Base-by-base conservation (phyloP, 164 flowering plant genomes). In the Annona cherimola region DNA sequence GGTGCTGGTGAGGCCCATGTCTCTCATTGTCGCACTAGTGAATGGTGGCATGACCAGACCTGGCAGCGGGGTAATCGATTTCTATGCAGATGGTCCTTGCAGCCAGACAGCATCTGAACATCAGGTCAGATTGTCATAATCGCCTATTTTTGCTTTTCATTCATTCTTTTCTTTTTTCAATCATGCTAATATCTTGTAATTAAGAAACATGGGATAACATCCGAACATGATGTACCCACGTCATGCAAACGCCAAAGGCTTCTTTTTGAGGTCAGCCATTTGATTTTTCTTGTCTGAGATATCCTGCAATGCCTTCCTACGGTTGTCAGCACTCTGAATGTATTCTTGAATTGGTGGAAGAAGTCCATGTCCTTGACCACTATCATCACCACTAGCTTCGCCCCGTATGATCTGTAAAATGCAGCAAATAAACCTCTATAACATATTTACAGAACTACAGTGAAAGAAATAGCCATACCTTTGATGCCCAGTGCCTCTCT, bases 401-500 rank as follows among this genome's bases (percentile, higher is more conserved):
- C 92, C 94, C 44, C 97, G 88, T 66, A 95, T 95, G 42, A 95
- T 81, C 99, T 95, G 64, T 8, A 41, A 67, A 61, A 63, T 20
- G 61, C 55, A 69, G 20, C 3, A 69, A 42, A 14, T 5, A 61
- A 45, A 44, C 14, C 61, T 35, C 16, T 16, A 41, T 7, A 12
- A 3, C 55, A 19, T 26, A 4, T 12, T 41, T 45, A 16, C 16
- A 16, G 39, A 45, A 19, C 7, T 18, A 45, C 5, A 50, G 45
- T 46, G 43, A 42, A 35, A 65, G 50, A 35, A 4, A 18, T 40
- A 46, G 4, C 6, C 46, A 72, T 55, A 90, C 98, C 97, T 90
- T 94, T 73, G 98, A 89, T 63, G 99, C 99, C 99, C 99, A 91
- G n/a, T 79, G 86, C 14, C 99, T 80, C 79, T 95, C 99, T 18